These are phyloP conservation scores for Nemania sp. DNA, from an alignment of 2,329 filamentous ascomycete species.

Conservation along the genomic window DNA sequence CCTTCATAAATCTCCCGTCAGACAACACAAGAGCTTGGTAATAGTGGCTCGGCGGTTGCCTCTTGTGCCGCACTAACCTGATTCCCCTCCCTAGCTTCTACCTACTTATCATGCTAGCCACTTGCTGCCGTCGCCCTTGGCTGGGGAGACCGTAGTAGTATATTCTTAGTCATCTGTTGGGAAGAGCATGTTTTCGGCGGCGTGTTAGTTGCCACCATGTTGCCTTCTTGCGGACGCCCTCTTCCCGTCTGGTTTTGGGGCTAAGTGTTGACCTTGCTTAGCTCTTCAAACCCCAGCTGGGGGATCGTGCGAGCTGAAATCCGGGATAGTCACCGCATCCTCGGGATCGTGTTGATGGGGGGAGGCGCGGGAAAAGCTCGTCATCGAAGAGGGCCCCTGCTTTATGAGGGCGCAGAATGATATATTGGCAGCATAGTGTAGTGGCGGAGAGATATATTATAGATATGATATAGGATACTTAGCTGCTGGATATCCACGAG, in stretches of 20 bases:
- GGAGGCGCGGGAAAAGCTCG: not conserved
- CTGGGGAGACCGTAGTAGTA: not conserved
- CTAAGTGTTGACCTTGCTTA: not conserved
- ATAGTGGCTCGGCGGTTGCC: conserved; percentile 24
- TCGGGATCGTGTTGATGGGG: not conserved
- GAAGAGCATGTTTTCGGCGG: conserved; percentile 2
- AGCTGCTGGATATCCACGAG: too few relatives aligned
- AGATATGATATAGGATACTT: too few relatives aligned
- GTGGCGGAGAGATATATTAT: not conserved
- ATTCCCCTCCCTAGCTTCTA: not conserved
- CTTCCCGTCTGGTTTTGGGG: not conserved
- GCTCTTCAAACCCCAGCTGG: not conserved
- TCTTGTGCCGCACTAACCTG: conserved; percentile 14
- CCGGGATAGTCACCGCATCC: not conserved
- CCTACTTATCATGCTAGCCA: too few relatives aligned
- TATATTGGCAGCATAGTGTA: not conserved
- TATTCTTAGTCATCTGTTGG: conserved; percentile 18
- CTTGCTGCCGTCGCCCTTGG: too few relatives aligned
- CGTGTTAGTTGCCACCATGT: not conserved
- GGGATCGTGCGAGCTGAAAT: conserved; percentile 18
- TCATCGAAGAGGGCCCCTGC: not conserved
- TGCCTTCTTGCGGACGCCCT: too few relatives aligned
- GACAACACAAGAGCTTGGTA: conserved; percentile 27
- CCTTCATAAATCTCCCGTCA: conserved; percentile 21
- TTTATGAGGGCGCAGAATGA: not conserved